phyloP scores from a whole-genome alignment of 176 grass and related monocot genomes.

The Carex littledalei region DNA sequence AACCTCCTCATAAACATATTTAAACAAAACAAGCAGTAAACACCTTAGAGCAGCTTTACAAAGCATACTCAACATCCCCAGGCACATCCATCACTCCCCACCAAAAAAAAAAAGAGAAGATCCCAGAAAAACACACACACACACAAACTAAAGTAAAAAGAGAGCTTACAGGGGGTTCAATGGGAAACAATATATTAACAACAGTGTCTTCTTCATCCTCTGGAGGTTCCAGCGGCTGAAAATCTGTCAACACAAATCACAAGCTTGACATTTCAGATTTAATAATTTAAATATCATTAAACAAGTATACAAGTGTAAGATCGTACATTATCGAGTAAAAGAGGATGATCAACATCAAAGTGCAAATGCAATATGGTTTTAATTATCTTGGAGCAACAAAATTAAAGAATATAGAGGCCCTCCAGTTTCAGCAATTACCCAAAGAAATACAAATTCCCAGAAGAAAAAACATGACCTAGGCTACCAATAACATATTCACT shows the following conservation, averaged over 20 bases:
- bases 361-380: not conserved
- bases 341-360: conserved; percentile 1
- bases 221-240: conserved; percentile 60
- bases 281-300: not conserved
- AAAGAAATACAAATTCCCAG: not conserved
- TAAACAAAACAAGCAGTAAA: not conserved
- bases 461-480: not conserved
- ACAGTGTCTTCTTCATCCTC: conserved; percentile 79
- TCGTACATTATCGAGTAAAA: conserved; percentile 25
- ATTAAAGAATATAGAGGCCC: not conserved
- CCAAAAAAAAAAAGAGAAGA: not conserved
- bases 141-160: not conserved
- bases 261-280: not conserved
- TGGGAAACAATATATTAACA: conserved; percentile 79
- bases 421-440: not conserved
- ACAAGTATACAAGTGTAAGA: not conserved
- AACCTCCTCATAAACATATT: conserved; percentile 15
- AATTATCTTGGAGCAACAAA: conserved; percentile 5
- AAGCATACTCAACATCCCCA: not conserved
- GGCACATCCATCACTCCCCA: not conserved
- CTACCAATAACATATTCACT: conserved; percentile 30
- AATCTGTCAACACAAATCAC: conserved; percentile 42
- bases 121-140: not conserved
- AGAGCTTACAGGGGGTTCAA: conserved; percentile 63
- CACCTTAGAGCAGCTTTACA: not conserved